Evolutionary conservation across 2,329 filamentous ascomycete species (phyloP).

Genomic region (Rhexocercosporidium sp.): DNA sequence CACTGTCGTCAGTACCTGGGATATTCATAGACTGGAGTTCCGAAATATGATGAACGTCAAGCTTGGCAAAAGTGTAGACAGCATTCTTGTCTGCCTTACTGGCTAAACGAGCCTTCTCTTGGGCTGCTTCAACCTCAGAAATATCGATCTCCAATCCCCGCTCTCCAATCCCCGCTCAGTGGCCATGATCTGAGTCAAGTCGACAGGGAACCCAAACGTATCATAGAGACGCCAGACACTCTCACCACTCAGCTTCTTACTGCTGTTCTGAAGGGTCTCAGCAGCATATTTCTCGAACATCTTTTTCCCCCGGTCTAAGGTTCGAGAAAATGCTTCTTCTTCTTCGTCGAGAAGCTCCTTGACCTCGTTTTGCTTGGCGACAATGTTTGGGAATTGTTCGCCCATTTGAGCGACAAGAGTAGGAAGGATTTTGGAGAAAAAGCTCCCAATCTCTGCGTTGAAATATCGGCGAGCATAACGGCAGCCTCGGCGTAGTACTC

Average conservation of each 20-base stretch:
- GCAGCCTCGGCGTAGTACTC: constrained; percentile 89
- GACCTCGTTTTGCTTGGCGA: constrained; percentile 85
- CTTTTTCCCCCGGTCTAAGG: constrained; percentile 88
- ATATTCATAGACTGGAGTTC: constrained; percentile 81
- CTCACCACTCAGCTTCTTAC: constrained; percentile 73
- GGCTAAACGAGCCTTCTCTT: constrained; percentile 88
- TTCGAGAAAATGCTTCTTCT: constrained; percentile 91
- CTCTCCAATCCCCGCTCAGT: constrained; percentile 88
- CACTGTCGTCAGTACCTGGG: constrained; percentile 79
- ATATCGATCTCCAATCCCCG: constrained; percentile 84
- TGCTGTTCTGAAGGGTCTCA: constrained; percentile 71
- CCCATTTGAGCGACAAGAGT: constrained; percentile 91
- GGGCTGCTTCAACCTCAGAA: constrained; percentile 80
- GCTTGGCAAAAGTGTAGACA: constrained; percentile 79
- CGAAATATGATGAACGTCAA: constrained; percentile 91
- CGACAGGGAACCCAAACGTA: constrained; percentile 95
- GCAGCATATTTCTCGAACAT: constrained; percentile 93
- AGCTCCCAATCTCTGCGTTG: constrained; percentile 87
- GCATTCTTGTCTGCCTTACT: constrained; percentile 94
- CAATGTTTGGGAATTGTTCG: constrained; percentile 91
- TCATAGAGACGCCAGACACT: constrained; percentile 97
- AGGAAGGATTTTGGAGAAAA: constrained; percentile 93
- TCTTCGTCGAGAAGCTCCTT: constrained; percentile 94
- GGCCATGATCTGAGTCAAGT: constrained; percentile 95
- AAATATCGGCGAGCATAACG: constrained; percentile 97